Evolutionary conservation across 257 asterid genomes (phyloP), one percentile per base, ranked within the genome.

Genomic region (Petrea volubilis): DNA sequence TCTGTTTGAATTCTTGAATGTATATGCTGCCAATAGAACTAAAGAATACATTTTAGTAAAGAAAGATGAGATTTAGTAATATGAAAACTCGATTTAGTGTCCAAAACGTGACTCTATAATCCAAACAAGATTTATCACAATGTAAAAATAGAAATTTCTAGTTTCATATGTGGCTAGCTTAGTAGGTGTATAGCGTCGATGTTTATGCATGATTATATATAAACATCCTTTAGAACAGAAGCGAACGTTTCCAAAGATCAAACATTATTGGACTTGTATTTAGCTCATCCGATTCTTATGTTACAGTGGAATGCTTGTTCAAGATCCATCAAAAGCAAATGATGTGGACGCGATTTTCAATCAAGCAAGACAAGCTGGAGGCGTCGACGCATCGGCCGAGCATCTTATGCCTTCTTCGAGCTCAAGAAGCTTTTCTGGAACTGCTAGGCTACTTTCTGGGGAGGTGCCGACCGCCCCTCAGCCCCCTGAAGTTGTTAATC

Each of bases 221-320:
- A 17, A 49, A 49, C 18, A 25, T 2, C 56, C 25, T 17, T 49
- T 4, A 1, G 7, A 49, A 6, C 6, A 49, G 8, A 49, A 49
- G 56, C 23, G 18, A 49, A 49, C 2, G 60, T 53, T 53, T 31
- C 10, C 43, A 36, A 7, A 36, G 10, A 36, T 36, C 12, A 7
- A 36, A 25, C 38, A 33, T n/a, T n/a, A n/a, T n/a, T n/a, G n/a
- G n/a, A n/a, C 31, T 77, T 13, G 28, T 20, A 21, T 49, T 64
- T 56, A 57, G 27, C 67, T 36, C 46, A 75, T 74, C 56, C 27
- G 34, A 25, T 60, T 58, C n/a, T 2, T 61, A 7, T 71, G 56
- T 73, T 73, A 44, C 76, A 92, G 98, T 77, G 98, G 96, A 52
- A 88, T 90, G 93, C 86, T 92, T 67, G 97, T 92, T 63, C 96